Evolutionary conservation across 2,329 filamentous ascomycete species (phyloP), one percentile per base, ranked within the genome.

Genomic region (Daldinia eschscholtzii): DNA sequence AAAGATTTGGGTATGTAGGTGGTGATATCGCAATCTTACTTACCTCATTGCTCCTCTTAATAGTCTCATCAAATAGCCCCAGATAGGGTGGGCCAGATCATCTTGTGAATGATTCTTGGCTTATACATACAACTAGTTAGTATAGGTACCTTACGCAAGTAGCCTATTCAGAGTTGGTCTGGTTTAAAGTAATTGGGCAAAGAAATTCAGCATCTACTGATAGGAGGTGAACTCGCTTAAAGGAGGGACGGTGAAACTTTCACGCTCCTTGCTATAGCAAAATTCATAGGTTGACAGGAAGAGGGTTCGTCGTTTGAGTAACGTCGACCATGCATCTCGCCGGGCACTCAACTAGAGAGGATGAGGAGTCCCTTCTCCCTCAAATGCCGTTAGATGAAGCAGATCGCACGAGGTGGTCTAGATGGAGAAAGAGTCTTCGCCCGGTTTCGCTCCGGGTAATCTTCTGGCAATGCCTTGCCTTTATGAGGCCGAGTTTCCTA

Each of bases 401-500:
- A 7, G 3, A 52, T 39, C 35, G 50, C 35, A 67, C 56, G 53
- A 61, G 57, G 44, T 57, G 62, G 37, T 57, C 52, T 4, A 9
- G 23, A 60, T 67, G 63, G 64, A 61, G 53, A 56, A 58, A 52
- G 23, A 57, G 60, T 33, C 20, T 68, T 41, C 61, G n/a, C 13
- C 55, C 62, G 13, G 39, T 73, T 18, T 74, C 72, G 12, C 55
- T 70, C 20, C 70, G 67, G 30, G 52, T 61, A 20, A 44, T 56
- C 20, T 13, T 68, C n/a, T 72, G 67, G 56, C 63, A 68, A 48
- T 69, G 69, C 20, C 65, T 75, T 7, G 68, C 62, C 15, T 73
- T 76, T 67, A 56, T 74, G 64, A 72, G 70, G 44, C 76, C 76
- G 7, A 77, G 75, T 66, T 77, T 76, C 58, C 66, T 77, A 13